Base-by-base conservation (phyloP, 257 asterid species). In the Voacanga thouarsii region DNA sequence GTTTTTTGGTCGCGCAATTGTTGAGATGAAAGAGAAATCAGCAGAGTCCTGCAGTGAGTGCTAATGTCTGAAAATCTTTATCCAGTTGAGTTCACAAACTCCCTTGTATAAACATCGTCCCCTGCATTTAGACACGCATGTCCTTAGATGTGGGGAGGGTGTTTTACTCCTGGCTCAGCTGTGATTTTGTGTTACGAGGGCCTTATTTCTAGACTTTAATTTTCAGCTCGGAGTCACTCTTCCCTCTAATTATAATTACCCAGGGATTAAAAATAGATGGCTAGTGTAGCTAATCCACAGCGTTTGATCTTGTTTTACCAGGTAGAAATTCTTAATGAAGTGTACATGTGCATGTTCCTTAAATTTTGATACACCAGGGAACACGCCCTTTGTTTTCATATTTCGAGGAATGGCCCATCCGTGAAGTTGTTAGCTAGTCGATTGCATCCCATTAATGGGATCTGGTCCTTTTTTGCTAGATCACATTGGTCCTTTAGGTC, bases 261-360 rank as follows among this genome's bases (percentile, higher is more conserved):
- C 3, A 12, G 56, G 12, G 8, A 19, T 18, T 4, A 24, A 23
- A 24, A 51, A 15, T 70, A 28, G 51, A 78, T 69, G 69, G 71
- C 76, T 16, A 10, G 23, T 26, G 26, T 57, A 63, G 72, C 59
- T 26, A 23, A 57, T 57, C 66, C 41, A 47, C 33, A 72, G 43
- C 21, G 7, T 21, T 14, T 33, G 37, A 2, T 11, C 45, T 33
- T 16, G 23, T 43, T 37, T 72, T 47, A 33, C 67, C 55, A 49
- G 19, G 19, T 72, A 12, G 66, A 33, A 75, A 49, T 72, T 72
- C 53, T 30, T 72, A 14, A 61, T 59, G 71, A 50, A 30, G 50
- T 30, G 56, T 78, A 73, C 82, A 79, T 78, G 82, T 72, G 77
- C 81, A 79, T 79, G 78, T 79, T 49, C 51, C 67, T 61, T 79